Base-by-base conservation (phyloP, 2,329 filamentous ascomycete species). In the Aspergillus sp. region DNA sequence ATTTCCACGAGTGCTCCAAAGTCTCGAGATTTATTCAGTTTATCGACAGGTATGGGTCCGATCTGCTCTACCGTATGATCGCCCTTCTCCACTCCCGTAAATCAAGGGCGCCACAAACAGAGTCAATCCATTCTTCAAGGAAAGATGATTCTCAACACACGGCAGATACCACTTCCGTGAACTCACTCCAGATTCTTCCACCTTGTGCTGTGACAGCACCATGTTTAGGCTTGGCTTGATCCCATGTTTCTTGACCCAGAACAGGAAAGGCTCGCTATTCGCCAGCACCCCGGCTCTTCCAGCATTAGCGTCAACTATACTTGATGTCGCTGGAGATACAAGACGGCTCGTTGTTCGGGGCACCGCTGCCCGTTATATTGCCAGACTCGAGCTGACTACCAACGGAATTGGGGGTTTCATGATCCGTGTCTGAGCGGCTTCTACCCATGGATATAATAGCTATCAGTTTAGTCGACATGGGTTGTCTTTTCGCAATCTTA, bases 51-150 rank as follows among this genome's bases (percentile, higher is more conserved):
- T 22, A 45, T 28, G 55, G 55, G 47, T 51, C 55, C 47, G 47
- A 57, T 57, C 46, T 57, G 47, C 34, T 57, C 23, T 45, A 57
- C 55, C 55, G 34, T 57, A 53, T 59, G 57, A 59, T 59, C 49
- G 57, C 17, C 17, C 50, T 59, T 45, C 50, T 52, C 50, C 57
- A 53, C 49, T 25, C 28, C 43, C 8, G 56, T 41, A 19, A 59
- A 48, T 54, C 43, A 54, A 47, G 41, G 57, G 51, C 55, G 55
- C 55, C 55, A 57, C 55, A 57, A 51, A 51, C 47, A 34, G 47
- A 45, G 31, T 48, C 55, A 9, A 49, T 57, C 38, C 55, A 46
- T 58, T 46, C 41, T 28, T 51, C 31, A 38, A 8, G 19, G 25
- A 38, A 30, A 50, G 17, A 28, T 9, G 28, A 41, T 49, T 46